Base-by-base conservation (phyloP, 139 green algal species). In the Asterochloris erici region DNA sequence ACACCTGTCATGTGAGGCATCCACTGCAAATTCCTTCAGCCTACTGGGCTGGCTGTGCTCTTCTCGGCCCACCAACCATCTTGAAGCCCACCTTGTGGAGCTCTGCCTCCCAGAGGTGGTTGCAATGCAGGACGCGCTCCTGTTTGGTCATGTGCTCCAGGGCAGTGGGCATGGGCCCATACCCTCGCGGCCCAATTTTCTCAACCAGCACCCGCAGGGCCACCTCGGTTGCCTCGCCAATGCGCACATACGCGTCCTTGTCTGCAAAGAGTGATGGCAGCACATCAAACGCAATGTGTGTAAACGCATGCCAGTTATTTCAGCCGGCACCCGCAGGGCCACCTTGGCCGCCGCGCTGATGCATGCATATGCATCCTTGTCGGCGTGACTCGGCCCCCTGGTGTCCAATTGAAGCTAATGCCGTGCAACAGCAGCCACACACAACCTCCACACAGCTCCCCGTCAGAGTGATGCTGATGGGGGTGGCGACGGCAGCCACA, bases 311-410 rank as follows among this genome's bases (percentile, higher is more conserved):
- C 92, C 88, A 24, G 98, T 86, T 87, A 98, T 98, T 84, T 98
- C 95, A 4, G 90, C 86, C 61, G 98, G 90, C 69, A 98, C 93
- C 12, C 92, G 84, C 74, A 97, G 85, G 17, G 94, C 94, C 24
- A 95, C 90, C 88, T 98, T 95, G 10, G 96, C 98, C 0, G 94
- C 89, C 89, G 96, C 89, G 0, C 96, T 95, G 13, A 97, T 90
- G 17, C 89, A 89, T 66, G 92, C 84, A 81, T 95, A 94, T 23
- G 17, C 14, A 4, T 62, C 61, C 61, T 79, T 81, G 9, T 86
- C n/a, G n/a, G n/a, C n/a, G n/a, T n/a, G n/a, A n/a, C n/a, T n/a
- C n/a, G n/a, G n/a, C n/a, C n/a, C n/a, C n/a, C n/a, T n/a, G n/a
- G n/a, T n/a, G n/a, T n/a, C n/a, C n/a, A n/a, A n/a, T n/a, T n/a